Base-by-base conservation (phyloP, 768 basidiomycete species). In the Mycena indigotica region DNA sequence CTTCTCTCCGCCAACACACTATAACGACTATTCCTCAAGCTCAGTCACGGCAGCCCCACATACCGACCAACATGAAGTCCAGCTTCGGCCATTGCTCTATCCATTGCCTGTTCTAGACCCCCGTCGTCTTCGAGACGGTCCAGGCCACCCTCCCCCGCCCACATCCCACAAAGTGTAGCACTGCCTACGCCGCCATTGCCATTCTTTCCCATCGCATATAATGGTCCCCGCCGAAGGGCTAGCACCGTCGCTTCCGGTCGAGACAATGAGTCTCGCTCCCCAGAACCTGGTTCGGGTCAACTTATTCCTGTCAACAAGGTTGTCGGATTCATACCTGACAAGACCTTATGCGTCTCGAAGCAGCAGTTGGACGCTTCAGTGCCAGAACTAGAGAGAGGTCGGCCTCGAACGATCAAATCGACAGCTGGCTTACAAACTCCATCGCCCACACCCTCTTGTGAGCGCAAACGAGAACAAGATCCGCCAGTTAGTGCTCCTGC, bases 1-100 rank as follows among this genome's bases (percentile, higher is more conserved):
- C 26, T 69, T 52, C 17, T 64, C 61, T 49, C 57, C 53, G 12
- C 24, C 58, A 30, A 52, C 51, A 56, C 21, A 40, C 50, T 5
- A 41, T 28, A 24, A 60, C n/a, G 64, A 67, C 25, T 66, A 67
- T 50, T 62, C 65, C 28, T 59, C 69, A 40, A 64, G 61, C 28
- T 49, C 57, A 50, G 21, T 49, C 50, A 35, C 17, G 32, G 44
- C 50, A 58, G 32, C 16, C 40, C 51, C 57, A 30, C 53, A 56
- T 25, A 54, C 26, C n/a, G 51, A 58, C 19, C 16, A 12, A 15
- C 41, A 15, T 8, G 41, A 45, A 45, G 16, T 15, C 41, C 46
- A 26, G 4, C 21, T 21, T 12, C 46, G 46, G 35, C 61, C 56
- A 24, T 23, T 60, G 46, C 55, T 63, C 8, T 63, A 63, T 53